phyloP scores from a whole-genome alignment of 441 rosid species.

The Corymbia citriodora region DNA sequence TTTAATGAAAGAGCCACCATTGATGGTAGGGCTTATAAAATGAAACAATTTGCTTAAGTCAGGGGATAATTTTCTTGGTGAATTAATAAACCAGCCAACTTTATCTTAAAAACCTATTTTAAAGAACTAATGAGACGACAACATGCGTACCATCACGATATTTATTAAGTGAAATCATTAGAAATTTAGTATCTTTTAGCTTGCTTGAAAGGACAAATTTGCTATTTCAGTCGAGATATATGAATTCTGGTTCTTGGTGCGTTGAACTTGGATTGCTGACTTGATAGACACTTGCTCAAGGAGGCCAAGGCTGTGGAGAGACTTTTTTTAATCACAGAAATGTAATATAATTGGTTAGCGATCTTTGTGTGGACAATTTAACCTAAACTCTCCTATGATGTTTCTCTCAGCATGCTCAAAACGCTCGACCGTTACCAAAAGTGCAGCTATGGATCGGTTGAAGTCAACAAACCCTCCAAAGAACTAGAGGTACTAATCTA shows the following conservation, averaged over 20 bases:
- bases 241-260: background rate
- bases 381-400: background rate
- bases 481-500: constrained; percentile 70
- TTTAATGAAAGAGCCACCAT: background rate
- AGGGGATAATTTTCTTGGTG: background rate
- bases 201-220: background rate
- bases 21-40: background rate
- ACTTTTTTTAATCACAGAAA: background rate
- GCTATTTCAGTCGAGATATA: background rate
- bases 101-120: background rate
- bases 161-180: background rate
- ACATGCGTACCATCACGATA: background rate
- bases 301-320: background rate
- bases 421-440: constrained; percentile 92
- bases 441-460: constrained; percentile 87
- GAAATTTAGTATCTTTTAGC: background rate
- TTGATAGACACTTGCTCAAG: background rate
- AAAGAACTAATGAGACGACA: background rate
- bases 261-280: background rate
- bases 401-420: constrained; percentile 65
- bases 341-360: background rate
- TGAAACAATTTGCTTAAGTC: background rate
- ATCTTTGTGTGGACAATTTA: background rate
- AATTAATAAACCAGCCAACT: background rate
- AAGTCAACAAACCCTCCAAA: constrained; percentile 78